These are phyloP conservation scores for Xanthoconium purpureum DNA, from an alignment of 768 basidiomycete species.

Conservation along the genomic window DNA sequence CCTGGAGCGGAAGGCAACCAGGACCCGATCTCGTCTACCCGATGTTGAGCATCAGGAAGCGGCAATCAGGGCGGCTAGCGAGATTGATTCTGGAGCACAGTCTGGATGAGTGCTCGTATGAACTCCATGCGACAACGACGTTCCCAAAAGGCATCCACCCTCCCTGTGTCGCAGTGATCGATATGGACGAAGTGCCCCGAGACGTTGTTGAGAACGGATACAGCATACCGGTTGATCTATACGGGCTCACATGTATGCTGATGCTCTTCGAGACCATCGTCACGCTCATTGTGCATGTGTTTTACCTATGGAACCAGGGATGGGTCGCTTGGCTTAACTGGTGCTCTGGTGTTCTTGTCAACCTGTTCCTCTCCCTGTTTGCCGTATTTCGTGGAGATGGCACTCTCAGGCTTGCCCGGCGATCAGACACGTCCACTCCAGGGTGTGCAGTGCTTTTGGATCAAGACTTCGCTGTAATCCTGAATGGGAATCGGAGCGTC, in stretches of 20 bases:
- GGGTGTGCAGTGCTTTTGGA: slow-evolving; percentile 1
- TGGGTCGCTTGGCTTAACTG: not conserved
- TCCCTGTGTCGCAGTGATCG: not conserved
- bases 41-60: slow-evolving; percentile 3
- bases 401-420: not conserved
- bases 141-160: not conserved
- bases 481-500: not conserved
- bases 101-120: not conserved
- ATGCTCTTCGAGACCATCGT: not conserved
- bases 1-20: not conserved
- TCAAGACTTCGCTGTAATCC: not conserved
- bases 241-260: not conserved
- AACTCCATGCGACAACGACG: not conserved
- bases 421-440: not conserved
- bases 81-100: not conserved
- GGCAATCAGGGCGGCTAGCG: slow-evolving; percentile 1
- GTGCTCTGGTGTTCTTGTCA: not conserved
- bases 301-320: not conserved
- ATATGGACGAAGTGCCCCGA: not conserved
- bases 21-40: slow-evolving; percentile 2
- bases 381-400: not conserved
- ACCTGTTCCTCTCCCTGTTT: not conserved
- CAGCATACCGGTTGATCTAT: not conserved
- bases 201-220: not conserved
- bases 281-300: not conserved